Base-by-base conservation (phyloP, 768 basidiomycete genomes). In the Pisolithus marmoratus region DNA sequence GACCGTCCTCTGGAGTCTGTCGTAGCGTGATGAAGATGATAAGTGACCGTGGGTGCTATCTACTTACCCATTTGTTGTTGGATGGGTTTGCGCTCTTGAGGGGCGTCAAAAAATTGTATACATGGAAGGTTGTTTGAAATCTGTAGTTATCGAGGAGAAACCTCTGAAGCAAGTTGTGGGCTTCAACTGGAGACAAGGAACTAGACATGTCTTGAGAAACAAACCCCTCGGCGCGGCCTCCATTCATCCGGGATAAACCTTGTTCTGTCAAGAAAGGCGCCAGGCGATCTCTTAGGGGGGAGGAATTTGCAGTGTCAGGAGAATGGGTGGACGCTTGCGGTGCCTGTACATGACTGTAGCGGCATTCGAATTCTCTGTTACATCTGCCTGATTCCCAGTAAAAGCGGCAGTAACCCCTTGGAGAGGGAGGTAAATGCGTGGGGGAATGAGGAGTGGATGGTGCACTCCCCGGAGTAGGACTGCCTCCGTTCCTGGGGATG, bases 381-480 rank as follows among this genome's bases (percentile, higher is more conserved):
- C 81, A 83, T 38, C 54, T 63, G 9, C 80, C 81, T 1, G 56
- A 63, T 1, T 68, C 62, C 78, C 78, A 82, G 58, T 66, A 83
- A 55, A 63, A 74, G 23, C 55, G 63, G 63, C 81, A 83, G 8
- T 70, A 64, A 2, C 77, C 77, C n/a, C 49, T 54, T 41, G 67
- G 64, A n/a, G 49, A 8, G 20, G 26, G 54, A 4, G 74, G 73
- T 22, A 50, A 52, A 11, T 48, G 22, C 27, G 54, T 38, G 29
- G 20, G 37, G 42, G 60, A 38, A 50, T 26, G 20, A 34, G 34
- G 34, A 34, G 34, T 34, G 12, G 34, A 34, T 5, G 34, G 34
- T 34, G 34, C 34, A 34, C 12, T 34, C 2, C 12, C 34, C 12
- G 34, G 14, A 34, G 14, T 14, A 15, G 34, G 34, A 34, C 34